A percentile compares a stretch with the other conserved stretches of the same genome.
These are phyloP conservation scores for Asterophora parasitica DNA, from an alignment of 768 basidiomycete species.

Conservation along the genomic window DNA sequence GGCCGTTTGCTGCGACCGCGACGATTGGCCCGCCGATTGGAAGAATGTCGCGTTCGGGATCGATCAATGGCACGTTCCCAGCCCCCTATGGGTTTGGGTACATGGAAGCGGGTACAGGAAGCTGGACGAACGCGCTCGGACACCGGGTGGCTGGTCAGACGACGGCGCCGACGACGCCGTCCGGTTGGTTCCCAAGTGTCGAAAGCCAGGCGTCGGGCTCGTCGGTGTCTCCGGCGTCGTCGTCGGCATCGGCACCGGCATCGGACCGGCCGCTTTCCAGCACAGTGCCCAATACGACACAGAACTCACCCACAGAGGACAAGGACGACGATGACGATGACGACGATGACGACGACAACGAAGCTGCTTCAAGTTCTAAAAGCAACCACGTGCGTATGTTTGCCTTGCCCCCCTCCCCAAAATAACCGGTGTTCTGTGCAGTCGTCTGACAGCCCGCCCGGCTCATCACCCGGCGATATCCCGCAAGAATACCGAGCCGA, in stretches of 20 bases:
- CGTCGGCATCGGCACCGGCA: slow-evolving; percentile 20
- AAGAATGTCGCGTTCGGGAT: slow-evolving; percentile 55
- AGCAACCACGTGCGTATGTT: slow-evolving; percentile 14
- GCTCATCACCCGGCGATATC: slow-evolving; percentile 42
- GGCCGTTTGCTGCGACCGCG: slow-evolving; percentile 9
- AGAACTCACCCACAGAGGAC: slow-evolving; percentile 42
- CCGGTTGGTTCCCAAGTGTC: slow-evolving; percentile 15
- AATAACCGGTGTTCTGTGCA: slow-evolving; percentile 9
- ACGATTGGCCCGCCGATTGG: slow-evolving; percentile 38
- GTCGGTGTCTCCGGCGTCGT: slow-evolving; percentile 20
- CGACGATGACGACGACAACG: slow-evolving; percentile 36
- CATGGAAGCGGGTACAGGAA: slow-evolving; percentile 26
- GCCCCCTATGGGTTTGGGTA: slow-evolving; percentile 34
- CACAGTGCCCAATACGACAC: slow-evolving; percentile 26
- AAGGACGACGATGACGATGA: slow-evolving; percentile 44
- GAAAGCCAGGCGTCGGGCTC: slow-evolving; percentile 15
- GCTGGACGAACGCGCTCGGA: slow-evolving; percentile 15
- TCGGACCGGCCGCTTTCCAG: slow-evolving; percentile 23
- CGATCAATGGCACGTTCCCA: slow-evolving; percentile 42
- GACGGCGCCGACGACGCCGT: slow-evolving; percentile 7
- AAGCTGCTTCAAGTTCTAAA: slow-evolving; percentile 24
- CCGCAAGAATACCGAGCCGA: slow-evolving; percentile 76
- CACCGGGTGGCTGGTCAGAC: slow-evolving; percentile 5
- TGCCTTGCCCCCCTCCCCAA: neutral
- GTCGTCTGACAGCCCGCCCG: slow-evolving; percentile 27